Evolutionary conservation across 257 asterid species (phyloP), one percentile per base, ranked within the genome.

Genomic region (Sherardia arvensis): DNA sequence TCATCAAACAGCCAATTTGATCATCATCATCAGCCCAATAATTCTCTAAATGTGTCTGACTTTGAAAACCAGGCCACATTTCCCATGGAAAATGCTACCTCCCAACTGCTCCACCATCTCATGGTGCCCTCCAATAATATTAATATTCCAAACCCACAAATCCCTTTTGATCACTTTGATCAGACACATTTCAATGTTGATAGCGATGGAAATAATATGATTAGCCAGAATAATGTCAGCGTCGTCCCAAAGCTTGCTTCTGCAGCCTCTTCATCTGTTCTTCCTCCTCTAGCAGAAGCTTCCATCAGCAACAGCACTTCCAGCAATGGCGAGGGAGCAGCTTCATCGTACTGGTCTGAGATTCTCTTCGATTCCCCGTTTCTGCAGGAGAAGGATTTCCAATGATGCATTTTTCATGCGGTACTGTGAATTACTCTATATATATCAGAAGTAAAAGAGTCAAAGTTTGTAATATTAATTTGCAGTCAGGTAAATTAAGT

Each of bases 101-200:
- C 76, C 66, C 81, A 77, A 69, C 78, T 73, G 66, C 81, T 77
- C 81, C 81, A 69, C 67, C 74, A 77, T 57, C 71, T 49, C 30
- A 53, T 67, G 62, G 45, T 53, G 53, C 40, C 73, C 20, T 53
- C 43, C 7, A 76, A 66, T 26, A 1, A 26, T 28, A 27, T 11
- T 23, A 55, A 23, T 30, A 25, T 80, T 75, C 85, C 85, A n/a
- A 81, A 80, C 64, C 73, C 75, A 69, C 83, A 75, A 66, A 76
- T 69, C 59, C 86, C 95, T 70, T 71, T 84, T 78, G 49, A 65
- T 36, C 45, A 36, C 61, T 67, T 71, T 53, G 68, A 70, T n/a
- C n/a, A n/a, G 71, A 65, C 77, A 18, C 59, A 29, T 43, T 68
- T 71, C 45, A 67, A 68, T 56, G 58, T 53, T 29, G 65, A 53